These are phyloP conservation scores for Colletotrichum incanum DNA, from an alignment of 2,329 filamentous ascomycete genomes.

Conservation along the genomic window DNA sequence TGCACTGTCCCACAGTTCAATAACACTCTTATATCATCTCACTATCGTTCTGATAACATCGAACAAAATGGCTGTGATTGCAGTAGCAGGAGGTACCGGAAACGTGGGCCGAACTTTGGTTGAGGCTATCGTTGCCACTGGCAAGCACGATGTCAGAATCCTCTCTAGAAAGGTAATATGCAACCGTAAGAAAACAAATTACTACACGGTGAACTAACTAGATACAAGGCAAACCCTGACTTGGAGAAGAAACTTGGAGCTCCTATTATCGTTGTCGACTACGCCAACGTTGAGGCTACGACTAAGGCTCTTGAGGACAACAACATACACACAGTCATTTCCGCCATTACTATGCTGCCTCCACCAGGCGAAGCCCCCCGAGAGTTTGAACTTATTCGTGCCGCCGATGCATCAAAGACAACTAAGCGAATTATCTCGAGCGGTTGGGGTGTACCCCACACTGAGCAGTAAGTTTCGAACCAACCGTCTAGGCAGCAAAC, in stretches of 20 bases:
- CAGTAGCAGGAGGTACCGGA: conserved; percentile 63
- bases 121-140: conserved; percentile 55
- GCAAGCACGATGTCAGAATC: conserved; percentile 57
- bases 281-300: conserved; percentile 46
- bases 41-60: background rate
- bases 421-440: conserved; percentile 61
- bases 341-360: conserved; percentile 54
- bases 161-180: conserved; percentile 56
- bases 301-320: conserved; percentile 51
- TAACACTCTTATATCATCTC: background rate
- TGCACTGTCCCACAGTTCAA: background rate
- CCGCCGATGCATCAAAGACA: conserved; percentile 55
- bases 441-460: conserved; percentile 56
- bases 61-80: conserved; percentile 51
- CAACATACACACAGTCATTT: conserved; percentile 62
- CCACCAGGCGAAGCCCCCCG: conserved; percentile 47
- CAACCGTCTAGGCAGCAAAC: background rate
- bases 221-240: conserved; percentile 42
- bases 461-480: conserved; percentile 48
- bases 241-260: conserved; percentile 46
- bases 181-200: background rate
- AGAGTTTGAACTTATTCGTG: conserved; percentile 61
- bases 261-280: conserved; percentile 49
- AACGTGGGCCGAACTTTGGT: conserved; percentile 63
- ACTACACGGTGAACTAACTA: background rate